phyloP scores from a whole-genome alignment of 768 basidiomycete genomes.

The Botryobasidium botryosum region DNA sequence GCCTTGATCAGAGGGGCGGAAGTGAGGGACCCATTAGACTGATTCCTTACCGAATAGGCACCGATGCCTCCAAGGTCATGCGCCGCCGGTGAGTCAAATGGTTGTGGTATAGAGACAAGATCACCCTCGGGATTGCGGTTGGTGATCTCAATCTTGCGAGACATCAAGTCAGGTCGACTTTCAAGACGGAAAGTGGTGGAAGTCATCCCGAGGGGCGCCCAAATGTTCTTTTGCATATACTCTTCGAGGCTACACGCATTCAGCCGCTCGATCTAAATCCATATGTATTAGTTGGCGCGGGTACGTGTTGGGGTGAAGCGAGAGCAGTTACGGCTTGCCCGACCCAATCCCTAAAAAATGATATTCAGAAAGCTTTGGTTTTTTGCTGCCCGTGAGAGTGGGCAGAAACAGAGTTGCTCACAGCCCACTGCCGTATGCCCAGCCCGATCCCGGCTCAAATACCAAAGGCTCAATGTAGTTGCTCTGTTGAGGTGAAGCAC shows the following conservation, averaged over 20 bases:
- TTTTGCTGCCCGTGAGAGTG: neutral
- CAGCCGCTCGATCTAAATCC: slow-evolving; percentile 1
- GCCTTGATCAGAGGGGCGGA: too few species aligned
- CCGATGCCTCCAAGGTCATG: neutral
- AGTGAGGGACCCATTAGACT: too few species aligned
- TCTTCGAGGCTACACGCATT: neutral
- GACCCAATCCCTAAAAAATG: neutral
- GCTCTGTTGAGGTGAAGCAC: too few species aligned
- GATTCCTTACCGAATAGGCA: neutral
- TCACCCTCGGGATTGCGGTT: neutral
- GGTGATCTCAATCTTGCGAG: neutral
- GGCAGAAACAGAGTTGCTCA: neutral
- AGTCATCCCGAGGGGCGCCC: neutral
- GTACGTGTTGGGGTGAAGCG: too few species aligned
- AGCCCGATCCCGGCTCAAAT: neutral
- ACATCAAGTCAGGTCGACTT: neutral
- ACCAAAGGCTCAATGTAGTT: neutral
- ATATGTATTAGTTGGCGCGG: too few species aligned
- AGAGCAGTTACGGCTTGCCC: too few species aligned
- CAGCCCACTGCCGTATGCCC: neutral
- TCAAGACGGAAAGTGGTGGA: neutral
- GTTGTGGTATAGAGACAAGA: neutral
- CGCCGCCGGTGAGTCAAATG: neutral
- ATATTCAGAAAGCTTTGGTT: neutral
- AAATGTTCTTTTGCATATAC: neutral